Evolutionary conservation across 345 rosid genomes (phyloP).

Genomic region (Hibiscus trionum): DNA sequence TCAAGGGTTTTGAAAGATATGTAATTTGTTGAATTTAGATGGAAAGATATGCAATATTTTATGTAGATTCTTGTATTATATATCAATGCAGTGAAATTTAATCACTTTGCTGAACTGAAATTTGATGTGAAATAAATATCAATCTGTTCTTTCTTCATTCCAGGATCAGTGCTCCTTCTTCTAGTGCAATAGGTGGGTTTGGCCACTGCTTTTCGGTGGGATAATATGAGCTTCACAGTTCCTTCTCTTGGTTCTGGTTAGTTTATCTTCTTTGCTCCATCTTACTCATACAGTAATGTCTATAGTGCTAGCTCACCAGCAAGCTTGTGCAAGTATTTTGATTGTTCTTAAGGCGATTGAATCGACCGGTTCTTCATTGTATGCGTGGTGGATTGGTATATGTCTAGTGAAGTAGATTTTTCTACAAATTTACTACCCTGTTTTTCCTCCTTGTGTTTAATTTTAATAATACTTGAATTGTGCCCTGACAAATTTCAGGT

Average conservation of each 20-base stretch:
- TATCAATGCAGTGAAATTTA: background rate
- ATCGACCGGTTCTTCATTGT: background rate
- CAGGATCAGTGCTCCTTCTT: conserved; percentile 19
- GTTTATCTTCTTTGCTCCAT: conserved; percentile 20
- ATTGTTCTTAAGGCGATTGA: background rate
- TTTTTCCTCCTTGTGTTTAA: background rate
- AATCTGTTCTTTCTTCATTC: conserved; percentile 14
- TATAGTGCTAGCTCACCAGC: background rate
- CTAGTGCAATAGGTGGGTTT: conserved; percentile 5
- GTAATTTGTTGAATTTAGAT: background rate
- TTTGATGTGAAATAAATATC: background rate
- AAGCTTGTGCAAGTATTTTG: background rate
- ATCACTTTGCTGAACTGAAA: background rate
- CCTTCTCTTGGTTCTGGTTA: conserved; percentile 63
- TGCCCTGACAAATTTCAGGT: conserved; percentile 26
- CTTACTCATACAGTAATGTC: background rate
- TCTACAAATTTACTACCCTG: background rate
- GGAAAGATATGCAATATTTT: background rate
- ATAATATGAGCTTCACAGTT: conserved; percentile 65
- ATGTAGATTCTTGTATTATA: background rate
- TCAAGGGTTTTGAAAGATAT: background rate
- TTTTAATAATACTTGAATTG: background rate
- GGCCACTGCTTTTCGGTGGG: conserved; percentile 10
- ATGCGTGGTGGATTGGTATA: background rate
- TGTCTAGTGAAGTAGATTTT: background rate